These are phyloP conservation scores for Rhynchospora tenuis DNA, from an alignment of 176 grass and related monocot genomes.

Conservation along the genomic window DNA sequence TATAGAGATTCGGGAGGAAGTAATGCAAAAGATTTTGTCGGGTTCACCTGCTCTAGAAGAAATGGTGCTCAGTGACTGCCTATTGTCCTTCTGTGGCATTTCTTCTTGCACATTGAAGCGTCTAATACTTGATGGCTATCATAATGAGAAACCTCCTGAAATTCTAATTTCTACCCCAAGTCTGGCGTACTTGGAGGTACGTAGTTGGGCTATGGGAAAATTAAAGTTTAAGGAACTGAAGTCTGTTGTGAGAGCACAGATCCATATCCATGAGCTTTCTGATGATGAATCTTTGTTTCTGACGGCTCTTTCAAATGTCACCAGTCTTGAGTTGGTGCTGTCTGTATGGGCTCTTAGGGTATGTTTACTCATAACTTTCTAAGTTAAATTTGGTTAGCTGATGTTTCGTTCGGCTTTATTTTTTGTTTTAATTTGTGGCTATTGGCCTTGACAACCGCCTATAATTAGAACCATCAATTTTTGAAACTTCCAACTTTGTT, in stretches of 20 bases:
- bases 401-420: background rate
- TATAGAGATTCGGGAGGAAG: background rate
- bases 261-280: background rate
- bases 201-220: background rate
- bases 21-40: background rate
- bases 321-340: background rate
- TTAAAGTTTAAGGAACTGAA: background rate
- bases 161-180: background rate
- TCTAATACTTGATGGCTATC: background rate
- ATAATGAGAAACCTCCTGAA: background rate
- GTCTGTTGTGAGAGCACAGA: background rate
- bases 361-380: background rate
- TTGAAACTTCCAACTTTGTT: too few relatives aligned
- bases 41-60: background rate
- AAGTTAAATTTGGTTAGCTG: background rate
- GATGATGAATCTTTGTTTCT: constrained; percentile 1
- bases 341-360: background rate
- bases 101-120: background rate
- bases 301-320: constrained; percentile 2
- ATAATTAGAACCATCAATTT: too few relatives aligned
- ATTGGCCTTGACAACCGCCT: too few relatives aligned
- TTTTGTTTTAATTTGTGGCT: background rate
- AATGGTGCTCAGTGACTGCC: background rate
- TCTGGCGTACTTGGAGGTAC: background rate
- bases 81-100: background rate